These are phyloP conservation scores for cucumber (Cucumis sativus) DNA, from an alignment of 306 rosid species.

Conservation along the genomic window Cucumber_9930_V3 NC_026660.2:28731501-28732000, in stretches of 20 bases:
- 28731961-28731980: too few relatives aligned
- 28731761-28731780: not conserved
- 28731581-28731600: not conserved
- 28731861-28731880: not conserved
- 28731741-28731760: not conserved
- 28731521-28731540: not conserved
- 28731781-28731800: not conserved
- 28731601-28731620: not conserved
- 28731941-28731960: not conserved
- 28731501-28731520: not conserved
- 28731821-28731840: not conserved
- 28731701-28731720: slow-evolving; percentile 7
- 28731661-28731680: not conserved
- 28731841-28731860: not conserved
- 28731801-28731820: not conserved
- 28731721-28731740: slow-evolving; percentile 3
- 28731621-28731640: not conserved
- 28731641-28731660: not conserved
- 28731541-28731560: not conserved
- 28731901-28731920: not conserved
- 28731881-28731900: not conserved
- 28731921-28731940: not conserved
- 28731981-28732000: not conserved
- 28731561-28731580: not conserved
- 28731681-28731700: slow-evolving; percentile 7